Base-by-base conservation (phyloP, 345 rosid genomes). In the Melaleuca alternifolia region DNA sequence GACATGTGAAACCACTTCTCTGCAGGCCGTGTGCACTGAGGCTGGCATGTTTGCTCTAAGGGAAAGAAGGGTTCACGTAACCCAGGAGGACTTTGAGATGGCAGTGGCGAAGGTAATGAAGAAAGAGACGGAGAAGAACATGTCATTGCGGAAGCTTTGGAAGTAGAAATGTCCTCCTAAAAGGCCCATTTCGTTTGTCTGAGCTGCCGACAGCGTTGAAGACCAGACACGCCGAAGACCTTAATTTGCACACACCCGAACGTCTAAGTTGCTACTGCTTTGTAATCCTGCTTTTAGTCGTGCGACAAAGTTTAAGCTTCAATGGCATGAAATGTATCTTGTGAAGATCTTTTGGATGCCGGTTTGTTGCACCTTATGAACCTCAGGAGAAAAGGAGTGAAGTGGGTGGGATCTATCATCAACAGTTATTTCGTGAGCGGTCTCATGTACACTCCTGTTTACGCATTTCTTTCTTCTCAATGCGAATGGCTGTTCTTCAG, bases 31-130 rank as follows among this genome's bases (percentile, higher is more conserved):
- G 57, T 98, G 99, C 94, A 98, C 99, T 3, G 99, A 98, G 89
- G 98, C 98, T 0, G 99, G 99, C 1, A 98, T 98, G 99, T 98
- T 98, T 95, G 99, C 99, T 3, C 89, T 98, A 44, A 93, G 99
- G 85, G 99, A 98, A 93, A 92, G 99, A 82, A 93, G 99, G 92
- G 98, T 96, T 13, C 99, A 98, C 71, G 99, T 98, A 21, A 98
- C 98, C 11, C 99, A 98, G 79, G 99, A 98, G 90, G 99, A 98
- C 90, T 98, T 98, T 44, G 99, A 97, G 94, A 97, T 97, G 99
- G 99, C 99, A 0, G 99, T 97, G 54, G 99, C 98, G 2, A 98
- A 98, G 95, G 99, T 98, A 15, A 98, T 98, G 99, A 98, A 98
- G 95, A 98, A 98, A 93, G 99, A 98, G 86, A 96, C 98, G 0